Percentiles rank a stretch among this genome's conserved stretches.
These are phyloP conservation scores for Penicillium herquei DNA, from an alignment of 495 filamentous ascomycete species.

Conservation along the genomic window DNA sequence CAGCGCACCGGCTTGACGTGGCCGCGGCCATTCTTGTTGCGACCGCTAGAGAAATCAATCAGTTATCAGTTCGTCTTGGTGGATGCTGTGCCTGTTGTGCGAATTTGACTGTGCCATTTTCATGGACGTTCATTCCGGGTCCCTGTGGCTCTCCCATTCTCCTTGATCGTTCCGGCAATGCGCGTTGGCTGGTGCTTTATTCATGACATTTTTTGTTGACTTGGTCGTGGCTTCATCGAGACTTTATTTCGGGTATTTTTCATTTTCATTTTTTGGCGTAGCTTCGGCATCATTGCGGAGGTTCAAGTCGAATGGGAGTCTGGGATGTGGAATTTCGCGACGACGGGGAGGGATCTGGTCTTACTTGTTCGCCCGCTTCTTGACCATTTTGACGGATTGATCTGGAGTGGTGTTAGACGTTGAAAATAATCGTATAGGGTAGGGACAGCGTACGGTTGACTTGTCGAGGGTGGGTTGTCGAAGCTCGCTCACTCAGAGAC, in stretches of 20 bases:
- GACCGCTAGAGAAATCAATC: constrained; percentile 62
- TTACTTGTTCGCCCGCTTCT: constrained; percentile 99
- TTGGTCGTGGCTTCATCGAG: background rate
- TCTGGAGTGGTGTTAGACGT: constrained; percentile 23
- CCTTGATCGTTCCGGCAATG: constrained; percentile 20
- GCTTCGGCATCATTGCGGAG: constrained; percentile 34
- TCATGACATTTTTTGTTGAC: background rate
- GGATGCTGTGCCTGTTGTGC: background rate
- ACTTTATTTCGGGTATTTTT: background rate
- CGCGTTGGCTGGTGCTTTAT: constrained; percentile 8
- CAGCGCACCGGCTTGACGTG: constrained; percentile 99
- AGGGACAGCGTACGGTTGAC: constrained; percentile 43
- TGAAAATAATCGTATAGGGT: constrained; percentile 16
- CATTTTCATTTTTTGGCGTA: constrained; percentile 14
- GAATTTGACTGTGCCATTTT: background rate
- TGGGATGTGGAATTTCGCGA: constrained; percentile 16
- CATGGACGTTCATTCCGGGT: constrained; percentile 13
- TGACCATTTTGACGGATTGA: constrained; percentile 90
- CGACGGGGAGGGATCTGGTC: constrained; percentile 31
- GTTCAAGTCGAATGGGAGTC: constrained; percentile 27
- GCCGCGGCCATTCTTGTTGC: constrained; percentile 99
- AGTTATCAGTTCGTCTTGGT: constrained; percentile 17
- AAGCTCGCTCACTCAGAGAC: constrained; percentile 38
- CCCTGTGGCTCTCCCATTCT: constrained; percentile 16
- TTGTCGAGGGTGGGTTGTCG: constrained; percentile 49